Base-by-base conservation (phyloP, 169 alveolate species). In the Theileria luwenshuni region DNA sequence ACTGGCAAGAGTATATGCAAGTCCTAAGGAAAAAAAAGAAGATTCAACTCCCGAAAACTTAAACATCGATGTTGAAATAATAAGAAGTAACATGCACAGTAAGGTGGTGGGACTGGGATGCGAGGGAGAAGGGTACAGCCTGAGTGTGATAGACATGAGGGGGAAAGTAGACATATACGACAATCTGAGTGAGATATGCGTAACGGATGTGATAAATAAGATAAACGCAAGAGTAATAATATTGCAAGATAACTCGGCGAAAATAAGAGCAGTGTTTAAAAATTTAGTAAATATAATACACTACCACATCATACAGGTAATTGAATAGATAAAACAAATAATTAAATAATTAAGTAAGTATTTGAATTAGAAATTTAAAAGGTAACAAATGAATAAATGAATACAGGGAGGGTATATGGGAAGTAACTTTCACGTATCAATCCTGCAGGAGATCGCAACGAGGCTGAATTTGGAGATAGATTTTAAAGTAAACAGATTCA, bases 281-380 rank as follows among this genome's bases (percentile, higher is more conserved):
- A 42, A 77, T n/a, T 17, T 77, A 8, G 42, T 76, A 3, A 70
- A 25, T 33, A 65, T 64, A 15, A 38, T 69, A 35, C 83, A 70
- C 62, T 77, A 51, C 41, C 81, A 77, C 19, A 59, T 69, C n/a
- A 23, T 77, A 42, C 83, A 77, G 86, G 86, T 77, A 48, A 32
- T n/a, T n/a, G n/a, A n/a, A n/a, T n/a, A n/a, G n/a, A n/a, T n/a
- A n/a, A n/a, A n/a, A n/a, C n/a, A n/a, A n/a, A n/a, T n/a, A n/a
- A n/a, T n/a, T n/a, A n/a, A n/a, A n/a, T n/a, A 80, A 8, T 58
- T 75, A 13, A 52, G 30, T 3, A 75, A 65, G 35, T 7, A 28
- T n/a, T 19, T n/a, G 0, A 2, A 42, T 0, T 75, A 61, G 61
- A 21, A 47, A 21, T 49, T 65, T 38, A 10, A 38, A 38, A 17